These are phyloP conservation scores for Parastagonospora avenae DNA, from an alignment of 2,329 filamentous ascomycete genomes.

Conservation along the genomic window DNA sequence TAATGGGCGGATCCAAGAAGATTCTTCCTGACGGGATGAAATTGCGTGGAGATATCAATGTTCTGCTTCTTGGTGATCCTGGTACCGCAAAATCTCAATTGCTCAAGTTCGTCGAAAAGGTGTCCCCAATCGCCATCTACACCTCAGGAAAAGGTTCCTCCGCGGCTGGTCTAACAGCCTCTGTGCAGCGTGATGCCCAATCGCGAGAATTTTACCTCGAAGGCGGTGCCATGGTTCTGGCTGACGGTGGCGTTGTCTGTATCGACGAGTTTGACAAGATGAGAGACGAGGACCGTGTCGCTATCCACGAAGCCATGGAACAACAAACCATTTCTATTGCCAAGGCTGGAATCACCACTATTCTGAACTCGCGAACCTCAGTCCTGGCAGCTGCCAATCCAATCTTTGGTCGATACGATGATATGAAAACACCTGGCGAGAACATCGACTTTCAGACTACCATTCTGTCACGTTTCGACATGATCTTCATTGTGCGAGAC, in stretches of 20 bases:
- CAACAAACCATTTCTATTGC: constrained; percentile 99
- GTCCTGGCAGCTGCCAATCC: constrained; percentile 96
- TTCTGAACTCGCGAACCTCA: constrained; percentile 92
- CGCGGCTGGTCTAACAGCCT: constrained; percentile 94
- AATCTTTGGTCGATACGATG: constrained; percentile 96
- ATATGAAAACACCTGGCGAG: constrained; percentile 95
- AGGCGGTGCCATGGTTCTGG: constrained; percentile 97
- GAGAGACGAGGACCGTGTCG: constrained; percentile 95
- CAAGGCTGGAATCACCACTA: constrained; percentile 97
- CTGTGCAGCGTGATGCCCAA: constrained; percentile 88
- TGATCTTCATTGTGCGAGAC: constrained; percentile 99
- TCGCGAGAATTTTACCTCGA: constrained; percentile 98
- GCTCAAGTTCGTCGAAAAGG: constrained; percentile 96
- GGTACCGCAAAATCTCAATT: constrained; percentile 98
- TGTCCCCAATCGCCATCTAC: constrained; percentile 95
- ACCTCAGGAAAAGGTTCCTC: constrained; percentile 98
- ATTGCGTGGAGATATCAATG: constrained; percentile 96
- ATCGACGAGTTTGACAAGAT: constrained; percentile 99
- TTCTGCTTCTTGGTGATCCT: constrained; percentile 92
- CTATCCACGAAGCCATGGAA: constrained; percentile 99
- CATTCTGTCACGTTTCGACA: constrained; percentile 96
- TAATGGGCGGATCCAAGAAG: constrained; percentile 96
- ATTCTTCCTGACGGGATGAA: constrained; percentile 98
- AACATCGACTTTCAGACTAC: constrained; percentile 99
- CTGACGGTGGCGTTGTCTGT: constrained; percentile 94